Evolutionary conservation across 2,329 filamentous ascomycete species (phyloP), one percentile per base, ranked within the genome.

Genomic region (Oidium heveae): DNA sequence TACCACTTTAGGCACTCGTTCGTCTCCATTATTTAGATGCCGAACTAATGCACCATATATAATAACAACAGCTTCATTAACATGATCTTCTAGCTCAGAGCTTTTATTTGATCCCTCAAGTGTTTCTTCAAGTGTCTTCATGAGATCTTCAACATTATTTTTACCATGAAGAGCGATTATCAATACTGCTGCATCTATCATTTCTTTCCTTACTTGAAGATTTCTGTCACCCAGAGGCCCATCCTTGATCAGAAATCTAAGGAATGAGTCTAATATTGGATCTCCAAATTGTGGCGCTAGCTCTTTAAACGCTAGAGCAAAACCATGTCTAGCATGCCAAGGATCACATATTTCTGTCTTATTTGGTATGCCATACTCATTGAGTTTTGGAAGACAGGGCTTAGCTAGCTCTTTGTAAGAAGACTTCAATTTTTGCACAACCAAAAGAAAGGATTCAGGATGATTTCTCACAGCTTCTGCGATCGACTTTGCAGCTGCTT

Each of bases 31-130:
- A 60, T 84, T 78, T 56, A 98, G 70, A 71, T 98, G 91, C 53
- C 85, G 80, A 46, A 88, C 91, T 39, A 98, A 71, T 53, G 93
- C 89, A 65, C 91, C 91, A 62, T 98, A 98, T 66, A 98, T 82
- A 61, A 98, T 91, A 61, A 98, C 88, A 54, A 98, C 88, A 18
- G 93, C 91, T 68, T 98, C 91, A 61, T 95, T 95, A 58, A 96
- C 84, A 57, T 86, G 78, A 67, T 98, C 93, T 18, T 85, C 81
- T 54, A 82, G 78, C 60, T 88, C 79, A 0, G 82, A 87, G 56
- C 80, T 82, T 64, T 83, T 85, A 66, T 91, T 86, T 2, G 87
- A 84, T 2, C 79, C 80, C 64, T 89, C 87, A n/a, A 98, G 72
- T 0, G 86, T 87, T 24, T 74, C 75, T 67, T 98, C 91, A 63